Evolutionary conservation across 2,329 filamentous ascomycete genomes (phyloP).

Genomic region (Cryphonectria carpinicola): DNA sequence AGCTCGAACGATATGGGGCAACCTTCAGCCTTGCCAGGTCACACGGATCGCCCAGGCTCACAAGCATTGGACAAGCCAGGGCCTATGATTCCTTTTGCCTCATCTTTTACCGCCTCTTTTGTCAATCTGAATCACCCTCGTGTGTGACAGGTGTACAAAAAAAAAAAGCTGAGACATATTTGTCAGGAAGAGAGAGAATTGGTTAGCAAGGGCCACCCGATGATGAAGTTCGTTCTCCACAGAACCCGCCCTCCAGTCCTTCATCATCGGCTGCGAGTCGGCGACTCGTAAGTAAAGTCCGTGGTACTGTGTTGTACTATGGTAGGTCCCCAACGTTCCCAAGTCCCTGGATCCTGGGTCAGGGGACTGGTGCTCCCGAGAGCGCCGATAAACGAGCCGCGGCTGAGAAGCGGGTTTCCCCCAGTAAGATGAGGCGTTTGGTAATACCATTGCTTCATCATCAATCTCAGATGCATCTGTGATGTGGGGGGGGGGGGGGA

Average conservation of each 20-base stretch:
- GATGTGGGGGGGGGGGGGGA: not conserved
- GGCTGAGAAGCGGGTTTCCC: conserved; percentile 2
- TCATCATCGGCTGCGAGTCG: conserved; percentile 9
- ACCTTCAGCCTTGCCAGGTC: conserved; percentile 16
- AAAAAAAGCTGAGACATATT: not conserved
- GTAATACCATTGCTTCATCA: conserved; percentile 18
- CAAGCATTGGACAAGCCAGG: not conserved
- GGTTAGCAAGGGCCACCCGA: not conserved
- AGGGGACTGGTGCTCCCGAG: conserved; percentile 3
- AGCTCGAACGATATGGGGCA: conserved; percentile 1
- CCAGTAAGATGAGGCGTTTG: conserved; percentile 15
- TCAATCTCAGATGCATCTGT: conserved; percentile 11
- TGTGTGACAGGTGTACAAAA: not conserved
- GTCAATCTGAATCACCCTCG: not conserved
- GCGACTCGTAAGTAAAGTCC: not conserved
- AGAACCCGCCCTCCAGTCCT: not conserved
- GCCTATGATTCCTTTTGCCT: not conserved
- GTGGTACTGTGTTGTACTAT: not conserved
- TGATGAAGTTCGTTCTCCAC: not conserved
- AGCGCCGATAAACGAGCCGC: conserved; percentile 5
- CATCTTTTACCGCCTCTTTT: conserved; percentile 11
- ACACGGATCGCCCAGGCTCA: not conserved
- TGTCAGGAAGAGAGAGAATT: not conserved
- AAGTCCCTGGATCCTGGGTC: conserved; percentile 17
- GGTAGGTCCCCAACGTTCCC: not conserved